Evolutionary conservation across 129 eudicot genomes (phyloP).

Genomic region (Flaveria linearis): DNA sequence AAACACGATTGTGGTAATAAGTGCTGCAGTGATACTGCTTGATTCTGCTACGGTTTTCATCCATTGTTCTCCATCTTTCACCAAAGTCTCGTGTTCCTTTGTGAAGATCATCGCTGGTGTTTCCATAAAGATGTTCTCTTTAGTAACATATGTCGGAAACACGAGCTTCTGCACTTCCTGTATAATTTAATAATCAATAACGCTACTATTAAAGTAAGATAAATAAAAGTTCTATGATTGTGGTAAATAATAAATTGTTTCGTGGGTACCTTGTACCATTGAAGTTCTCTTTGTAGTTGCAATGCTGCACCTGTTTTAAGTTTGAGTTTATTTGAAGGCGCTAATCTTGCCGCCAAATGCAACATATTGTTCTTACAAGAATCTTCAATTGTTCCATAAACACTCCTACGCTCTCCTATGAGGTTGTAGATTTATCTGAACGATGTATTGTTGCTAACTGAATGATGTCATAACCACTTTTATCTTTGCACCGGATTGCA

Average conservation of each 20-base stretch:
- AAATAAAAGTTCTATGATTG: too few relatives aligned
- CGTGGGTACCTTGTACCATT: constrained; percentile 28
- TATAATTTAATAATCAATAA: too few relatives aligned
- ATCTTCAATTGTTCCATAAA: not conserved
- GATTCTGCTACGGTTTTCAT: constrained; percentile 25
- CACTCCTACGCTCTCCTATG: not conserved
- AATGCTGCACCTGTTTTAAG: constrained; percentile 18
- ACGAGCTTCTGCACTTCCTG: constrained; percentile 21
- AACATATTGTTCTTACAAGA: constrained; percentile 14
- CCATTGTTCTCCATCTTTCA: constrained; percentile 22
- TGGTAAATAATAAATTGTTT: too few relatives aligned
- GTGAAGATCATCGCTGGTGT: constrained; percentile 20
- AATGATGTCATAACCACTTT: constrained; percentile 3
- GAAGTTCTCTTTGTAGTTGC: constrained; percentile 33
- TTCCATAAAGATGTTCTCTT: not conserved
- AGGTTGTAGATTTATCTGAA: constrained; percentile 20
- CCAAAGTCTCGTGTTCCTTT: constrained; percentile 11
- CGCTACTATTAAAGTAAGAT: not conserved
- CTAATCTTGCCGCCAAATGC: constrained; percentile 28
- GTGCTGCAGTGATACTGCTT: constrained; percentile 29
- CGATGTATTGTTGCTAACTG: constrained; percentile 23
- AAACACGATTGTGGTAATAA: constrained; percentile 35
- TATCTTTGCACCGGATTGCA: constrained; percentile 5
- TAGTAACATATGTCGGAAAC: not conserved
- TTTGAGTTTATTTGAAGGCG: not conserved